Evolutionary conservation across 306 rosid genomes (phyloP), one percentile per base, ranked within the genome.

Genomic region (Phaseolus lunatus): DNA sequence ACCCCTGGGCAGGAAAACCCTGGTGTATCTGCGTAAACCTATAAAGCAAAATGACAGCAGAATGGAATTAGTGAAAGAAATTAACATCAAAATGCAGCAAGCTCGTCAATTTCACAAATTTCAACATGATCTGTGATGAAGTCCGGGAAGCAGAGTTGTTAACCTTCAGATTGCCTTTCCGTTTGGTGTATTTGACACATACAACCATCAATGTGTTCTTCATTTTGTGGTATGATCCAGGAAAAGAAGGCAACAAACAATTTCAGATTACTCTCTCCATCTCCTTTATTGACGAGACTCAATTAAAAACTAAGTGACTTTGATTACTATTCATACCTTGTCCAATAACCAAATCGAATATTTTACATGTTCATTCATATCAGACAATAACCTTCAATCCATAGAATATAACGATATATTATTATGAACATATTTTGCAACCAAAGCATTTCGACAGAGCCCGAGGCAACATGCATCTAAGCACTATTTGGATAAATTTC

Each of bases 1-100:
- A 95, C 97, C 70, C 97, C 84, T 10, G 99, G 99, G 64, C 99
- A 95, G 68, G 96, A 88, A 89, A 95, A 95, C 78, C 94, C 99
- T 5, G 87, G 88, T 43, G 91, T 77, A 67, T 85, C 90, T 24
- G 83, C 92, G 83, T 95, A 92, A 61, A 66, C 87, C 99, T 95
- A 83, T 62, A 58, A 24, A 75, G 43, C 47, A 81, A 75, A 81
- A 85, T 16, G 48, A 49, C 13, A 49, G 43, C 15, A 75, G 65
- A 72, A 56, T 0, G 68, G 58, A 49, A 49, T 86, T 49, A 73
- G 82, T 23, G 73, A 75, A 56, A 68, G 20, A 49, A 78, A 70
- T 31, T 33, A 18, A 70, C 33, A 76, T 67, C 63, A 57, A 81
- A 69, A 65, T 62, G 72, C 75, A 67, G 29, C 13, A 49, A 2